A percentile compares a stretch with the other conserved stretches of the same genome.
Evolutionary conservation across 1,284 basidiomycete species (phyloP).

Genomic region (Stereum hirsutum): DNA sequence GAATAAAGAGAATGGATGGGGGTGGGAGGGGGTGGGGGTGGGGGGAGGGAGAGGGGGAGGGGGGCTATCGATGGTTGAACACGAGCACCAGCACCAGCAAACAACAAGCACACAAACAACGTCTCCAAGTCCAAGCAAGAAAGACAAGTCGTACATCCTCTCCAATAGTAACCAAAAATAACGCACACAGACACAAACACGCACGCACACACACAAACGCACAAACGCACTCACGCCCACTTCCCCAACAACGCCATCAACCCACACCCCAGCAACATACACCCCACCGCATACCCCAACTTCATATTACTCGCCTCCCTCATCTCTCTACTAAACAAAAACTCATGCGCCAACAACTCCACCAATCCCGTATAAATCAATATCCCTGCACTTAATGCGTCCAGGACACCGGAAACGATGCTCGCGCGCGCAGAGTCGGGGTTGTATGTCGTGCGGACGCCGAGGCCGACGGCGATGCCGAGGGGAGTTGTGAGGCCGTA

Average conservation of each 20-base stretch:
- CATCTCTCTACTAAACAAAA: conserved; percentile 84
- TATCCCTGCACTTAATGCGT: conserved; percentile 83
- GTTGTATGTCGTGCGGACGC: conserved; percentile 77
- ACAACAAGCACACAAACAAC: not conserved
- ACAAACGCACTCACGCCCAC: conserved; percentile 52
- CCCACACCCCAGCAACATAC: conserved; percentile 71
- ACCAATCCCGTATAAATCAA: conserved; percentile 88
- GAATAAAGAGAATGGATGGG: too few species aligned
- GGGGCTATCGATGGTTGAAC: too few species aligned
- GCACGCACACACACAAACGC: not conserved
- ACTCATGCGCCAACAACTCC: conserved; percentile 90
- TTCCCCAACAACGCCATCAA: conserved; percentile 80
- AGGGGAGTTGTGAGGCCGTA: conserved; percentile 81
- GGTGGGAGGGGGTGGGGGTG: too few species aligned
- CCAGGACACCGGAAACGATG: conserved; percentile 79
- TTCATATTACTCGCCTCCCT: conserved; percentile 54
- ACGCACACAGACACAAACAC: not conserved
- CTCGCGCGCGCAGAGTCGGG: conserved; percentile 65
- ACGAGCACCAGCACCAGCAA: not conserved
- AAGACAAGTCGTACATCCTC: too few species aligned
- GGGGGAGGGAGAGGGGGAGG: too few species aligned
- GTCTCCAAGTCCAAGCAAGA: not conserved
- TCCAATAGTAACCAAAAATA: too few species aligned
- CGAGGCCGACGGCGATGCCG: conserved; percentile 80
- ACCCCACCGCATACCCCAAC: conserved; percentile 60